Conservation (phyloP, 371 early-diverging fungal species). For the Mortierella sp. region DNA sequence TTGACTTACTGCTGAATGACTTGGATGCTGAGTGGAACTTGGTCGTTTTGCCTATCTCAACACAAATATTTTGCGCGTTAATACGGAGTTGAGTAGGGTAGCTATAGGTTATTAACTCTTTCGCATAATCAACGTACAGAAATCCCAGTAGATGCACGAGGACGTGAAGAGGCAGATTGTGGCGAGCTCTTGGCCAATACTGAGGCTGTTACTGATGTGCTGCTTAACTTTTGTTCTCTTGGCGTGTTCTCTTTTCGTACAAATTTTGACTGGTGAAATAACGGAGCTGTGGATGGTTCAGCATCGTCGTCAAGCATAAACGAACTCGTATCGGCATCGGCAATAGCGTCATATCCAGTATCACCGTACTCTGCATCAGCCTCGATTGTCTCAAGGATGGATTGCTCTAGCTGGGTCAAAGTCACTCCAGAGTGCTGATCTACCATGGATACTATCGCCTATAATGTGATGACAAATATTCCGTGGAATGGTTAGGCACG, state of each 20-base stretch:
- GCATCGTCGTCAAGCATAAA: slow-evolving; percentile 43
- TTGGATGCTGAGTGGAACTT: slow-evolving; percentile 1
- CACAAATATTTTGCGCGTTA: background rate
- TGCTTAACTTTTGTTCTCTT: slow-evolving; percentile 5
- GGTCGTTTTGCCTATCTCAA: slow-evolving; percentile 17
- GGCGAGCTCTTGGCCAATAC: slow-evolving; percentile 11
- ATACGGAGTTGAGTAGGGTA: background rate
- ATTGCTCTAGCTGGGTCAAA: slow-evolving; percentile 37
- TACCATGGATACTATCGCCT: slow-evolving; percentile 56
- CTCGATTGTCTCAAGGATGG: slow-evolving; percentile 52
- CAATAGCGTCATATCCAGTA: slow-evolving; percentile 16
- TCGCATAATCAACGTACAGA: slow-evolving; percentile 6
- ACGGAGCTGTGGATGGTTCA: slow-evolving; percentile 4
- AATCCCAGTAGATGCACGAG: slow-evolving; percentile 38
- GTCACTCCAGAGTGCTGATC: slow-evolving; percentile 54
- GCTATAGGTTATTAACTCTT: too few relatives aligned
- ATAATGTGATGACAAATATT: background rate
- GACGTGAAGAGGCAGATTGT: slow-evolving; percentile 14
- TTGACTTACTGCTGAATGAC: background rate
- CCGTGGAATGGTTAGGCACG: background rate
- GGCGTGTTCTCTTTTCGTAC: background rate
- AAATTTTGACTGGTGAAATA: slow-evolving; percentile 4
- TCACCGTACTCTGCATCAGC: slow-evolving; percentile 45
- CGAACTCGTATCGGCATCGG: slow-evolving; percentile 52
- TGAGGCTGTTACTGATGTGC: background rate